These are phyloP conservation scores for Pseudogymnoascus sp. DNA, from an alignment of 2,329 filamentous ascomycete species.

Conservation along the genomic window DNA sequence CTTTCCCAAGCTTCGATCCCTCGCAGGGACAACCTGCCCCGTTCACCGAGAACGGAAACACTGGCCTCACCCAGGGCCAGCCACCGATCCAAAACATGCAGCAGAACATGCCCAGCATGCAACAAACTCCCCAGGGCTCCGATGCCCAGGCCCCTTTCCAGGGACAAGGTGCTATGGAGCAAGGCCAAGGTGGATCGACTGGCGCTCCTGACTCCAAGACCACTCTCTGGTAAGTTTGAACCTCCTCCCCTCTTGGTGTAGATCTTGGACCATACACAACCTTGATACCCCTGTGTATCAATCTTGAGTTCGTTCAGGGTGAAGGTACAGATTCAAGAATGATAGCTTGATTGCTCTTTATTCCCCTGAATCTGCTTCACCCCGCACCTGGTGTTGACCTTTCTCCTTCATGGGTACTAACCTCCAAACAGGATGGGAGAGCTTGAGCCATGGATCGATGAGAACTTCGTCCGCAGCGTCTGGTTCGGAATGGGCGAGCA, in stretches of 20 bases:
- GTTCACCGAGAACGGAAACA: background rate
- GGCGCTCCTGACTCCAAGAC: slow-evolving; percentile 44
- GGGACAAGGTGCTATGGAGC: slow-evolving; percentile 30
- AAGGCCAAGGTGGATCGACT: slow-evolving; percentile 28
- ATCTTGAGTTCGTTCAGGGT: slow-evolving; percentile 9
- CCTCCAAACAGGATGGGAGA: slow-evolving; percentile 80
- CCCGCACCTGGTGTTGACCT: background rate
- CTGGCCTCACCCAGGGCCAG: background rate
- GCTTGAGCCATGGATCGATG: slow-evolving; percentile 97
- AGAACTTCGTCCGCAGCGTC: slow-evolving; percentile 94
- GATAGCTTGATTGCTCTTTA: background rate
- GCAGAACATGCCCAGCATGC: background rate
- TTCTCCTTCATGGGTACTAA: background rate
- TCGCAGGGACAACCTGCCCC: background rate
- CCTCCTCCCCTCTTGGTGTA: slow-evolving; percentile 27
- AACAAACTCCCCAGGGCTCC: background rate
- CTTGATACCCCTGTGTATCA: slow-evolving; percentile 36
- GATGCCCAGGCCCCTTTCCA: slow-evolving; percentile 31
- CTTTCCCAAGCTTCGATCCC: background rate
- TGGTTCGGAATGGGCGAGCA: slow-evolving; percentile 85
- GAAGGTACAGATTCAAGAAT: background rate
- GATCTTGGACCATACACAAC: slow-evolving; percentile 41
- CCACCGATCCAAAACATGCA: background rate
- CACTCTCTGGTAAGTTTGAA: slow-evolving; percentile 41
- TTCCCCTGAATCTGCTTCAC: background rate